Evolutionary conservation across 179 eudicot species (phyloP), one percentile per base, ranked within the genome.

Genomic region (Corrigiola litoralis): DNA sequence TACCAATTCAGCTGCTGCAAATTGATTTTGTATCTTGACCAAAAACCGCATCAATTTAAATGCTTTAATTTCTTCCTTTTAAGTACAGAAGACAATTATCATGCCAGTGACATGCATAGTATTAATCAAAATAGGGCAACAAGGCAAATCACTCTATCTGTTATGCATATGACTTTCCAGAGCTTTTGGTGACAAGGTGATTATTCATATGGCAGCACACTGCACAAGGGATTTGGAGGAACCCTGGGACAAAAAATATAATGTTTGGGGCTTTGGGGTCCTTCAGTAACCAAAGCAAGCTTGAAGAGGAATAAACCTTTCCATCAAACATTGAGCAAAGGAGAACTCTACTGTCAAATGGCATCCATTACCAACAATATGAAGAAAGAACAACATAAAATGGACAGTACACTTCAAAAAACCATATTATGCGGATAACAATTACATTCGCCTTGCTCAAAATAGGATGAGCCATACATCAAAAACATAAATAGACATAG

Each of bases 401-500:
- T 7, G 24, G 24, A 36, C n/a, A n/a, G n/a, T n/a, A n/a, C n/a
- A n/a, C n/a, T n/a, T n/a, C n/a, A n/a, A n/a, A n/a, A n/a, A n/a
- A n/a, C n/a, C n/a, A n/a, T n/a, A n/a, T n/a, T n/a, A n/a, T n/a
- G n/a, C n/a, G n/a, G n/a, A n/a, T n/a, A n/a, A n/a, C n/a, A n/a
- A n/a, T n/a, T n/a, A n/a, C n/a, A n/a, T n/a, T n/a, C n/a, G n/a
- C n/a, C n/a, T n/a, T n/a, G 34, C 20, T 32, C 45, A 33, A 70
- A 12, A 42, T 10, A 32, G 29, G 6, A 7, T 36, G 16, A 4
- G 8, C 40, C 32, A 42, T 12, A 34, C 16, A 34, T 59, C 24
- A 34, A 33, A 47, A 40, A 56, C 20, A 68, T 33, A 67, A 46
- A 63, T n/a, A 41, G 51, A 29, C 29, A 17, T 25, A 66, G 37